These are phyloP conservation scores for Termitomyces sp. DNA, from an alignment of 768 basidiomycete species.

Conservation along the genomic window DNA sequence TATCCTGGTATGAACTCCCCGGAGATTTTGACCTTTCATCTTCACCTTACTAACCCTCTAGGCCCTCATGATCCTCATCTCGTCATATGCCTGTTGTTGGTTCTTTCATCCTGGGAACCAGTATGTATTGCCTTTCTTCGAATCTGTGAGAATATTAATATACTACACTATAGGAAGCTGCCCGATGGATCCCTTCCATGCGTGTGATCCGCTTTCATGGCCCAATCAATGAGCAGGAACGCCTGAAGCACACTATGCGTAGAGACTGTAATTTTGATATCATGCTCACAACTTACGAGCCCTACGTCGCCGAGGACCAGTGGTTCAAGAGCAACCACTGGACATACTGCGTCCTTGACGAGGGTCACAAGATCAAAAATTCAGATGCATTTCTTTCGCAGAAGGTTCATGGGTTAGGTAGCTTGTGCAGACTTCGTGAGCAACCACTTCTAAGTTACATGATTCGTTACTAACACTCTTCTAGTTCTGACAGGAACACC, in stretches of 20 bases:
- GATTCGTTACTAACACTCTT: background rate
- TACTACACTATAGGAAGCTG: conserved; percentile 37
- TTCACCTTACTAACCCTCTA: conserved; percentile 12
- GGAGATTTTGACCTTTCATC: background rate
- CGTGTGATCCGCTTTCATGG: conserved; percentile 62
- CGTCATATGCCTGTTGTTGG: conserved; percentile 71
- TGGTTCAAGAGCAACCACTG: conserved; percentile 63
- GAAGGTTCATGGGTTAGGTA: conserved; percentile 54
- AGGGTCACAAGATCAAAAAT: conserved; percentile 75
- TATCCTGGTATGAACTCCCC: conserved; percentile 30
- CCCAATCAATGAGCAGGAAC: conserved; percentile 45
- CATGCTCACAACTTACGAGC: conserved; percentile 68
- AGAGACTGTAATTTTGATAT: conserved; percentile 46
- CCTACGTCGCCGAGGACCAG: conserved; percentile 49
- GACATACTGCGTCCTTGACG: conserved; percentile 60
- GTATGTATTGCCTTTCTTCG: conserved; percentile 25
- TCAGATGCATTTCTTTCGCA: conserved; percentile 49
- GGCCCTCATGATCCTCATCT: conserved; percentile 58
- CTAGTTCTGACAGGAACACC: conserved; percentile 73
- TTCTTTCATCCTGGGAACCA: conserved; percentile 56
- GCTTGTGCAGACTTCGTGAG: conserved; percentile 55
- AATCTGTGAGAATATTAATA: conserved; percentile 1
- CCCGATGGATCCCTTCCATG: conserved; percentile 53
- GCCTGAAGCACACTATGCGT: conserved; percentile 46
- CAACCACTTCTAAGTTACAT: background rate